Base-by-base conservation (phyloP, 805 yeast species). In the Pichia manshurica region DNA sequence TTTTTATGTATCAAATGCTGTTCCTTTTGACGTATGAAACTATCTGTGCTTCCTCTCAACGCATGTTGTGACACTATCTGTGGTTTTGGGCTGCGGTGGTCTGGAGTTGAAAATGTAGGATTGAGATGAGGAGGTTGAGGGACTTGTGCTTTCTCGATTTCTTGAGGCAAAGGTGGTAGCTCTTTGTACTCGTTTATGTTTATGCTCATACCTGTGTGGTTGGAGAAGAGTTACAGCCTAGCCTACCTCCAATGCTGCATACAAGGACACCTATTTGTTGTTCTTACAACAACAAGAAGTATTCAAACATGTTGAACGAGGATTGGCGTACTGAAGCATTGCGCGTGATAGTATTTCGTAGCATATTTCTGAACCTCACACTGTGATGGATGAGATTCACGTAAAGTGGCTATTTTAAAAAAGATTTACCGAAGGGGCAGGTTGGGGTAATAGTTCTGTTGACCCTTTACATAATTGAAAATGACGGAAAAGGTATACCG, bases 81-180 rank as follows among this genome's bases (percentile, higher is more conserved):
- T 10, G 42, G 16, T 15, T 25, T 39, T 8, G 16, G 4, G 13
- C 5, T 39, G 12, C 29, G 32, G 29, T 39, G 42, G 17, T 39
- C 19, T 39, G 42, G 42, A n/a, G 33, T 23, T 25, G 42, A 39
- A 25, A 23, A 22, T n/a, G 33, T 23, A 9, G 31, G 21, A 25
- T 39, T 39, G 8, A 39, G 33, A 25, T 29, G 10, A 4, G 34
- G 34, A 15, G 21, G 42, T 23, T 23, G 15, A 15, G 31, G 19
- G 17, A 22, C 16, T 25, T 39, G 15, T 10, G 25, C 9, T 28
- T 28, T 40, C n/a, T 31, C n/a, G 2, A 31, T 21, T 41, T 31
- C 44, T 15, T 40, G 25, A 6, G 48, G 48, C n/a, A 45, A 25
- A 33, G 48, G 40, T 13, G 48, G 48, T 34, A 45, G 23, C 17